These are phyloP conservation scores for Eruca vesicaria DNA, from an alignment of 441 rosid genomes.

Conservation along the genomic window DNA sequence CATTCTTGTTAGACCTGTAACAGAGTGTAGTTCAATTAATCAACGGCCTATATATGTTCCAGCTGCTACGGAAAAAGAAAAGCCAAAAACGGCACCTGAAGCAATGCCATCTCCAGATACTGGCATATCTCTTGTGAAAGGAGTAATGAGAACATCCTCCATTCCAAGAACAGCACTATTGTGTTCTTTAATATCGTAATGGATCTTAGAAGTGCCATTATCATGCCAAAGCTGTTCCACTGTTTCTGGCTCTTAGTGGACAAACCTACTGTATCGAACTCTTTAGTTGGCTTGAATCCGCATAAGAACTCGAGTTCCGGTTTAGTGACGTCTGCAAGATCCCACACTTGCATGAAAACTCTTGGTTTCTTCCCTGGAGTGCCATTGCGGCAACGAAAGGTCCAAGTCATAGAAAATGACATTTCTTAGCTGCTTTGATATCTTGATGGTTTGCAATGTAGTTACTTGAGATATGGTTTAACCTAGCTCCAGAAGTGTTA, in stretches of 20 bases:
- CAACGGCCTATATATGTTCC: too few relatives aligned
- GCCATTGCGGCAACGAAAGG: too few relatives aligned
- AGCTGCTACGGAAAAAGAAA: too few relatives aligned
- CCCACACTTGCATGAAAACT: constrained; percentile 72
- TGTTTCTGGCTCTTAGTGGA: constrained; percentile 58
- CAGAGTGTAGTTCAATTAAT: too few relatives aligned
- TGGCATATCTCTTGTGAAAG: constrained; percentile 79
- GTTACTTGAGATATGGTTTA: too few relatives aligned
- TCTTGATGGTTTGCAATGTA: too few relatives aligned
- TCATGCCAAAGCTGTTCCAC: constrained; percentile 78
- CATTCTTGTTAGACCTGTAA: too few relatives aligned
- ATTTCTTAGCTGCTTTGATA: too few relatives aligned
- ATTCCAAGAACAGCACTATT: constrained; percentile 71
- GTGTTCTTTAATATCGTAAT: constrained; percentile 75
- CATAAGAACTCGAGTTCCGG: constrained; percentile 91
- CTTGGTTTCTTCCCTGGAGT: constrained; percentile 62
- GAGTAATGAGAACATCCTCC: constrained; percentile 86
- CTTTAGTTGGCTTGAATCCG: constrained; percentile 67
- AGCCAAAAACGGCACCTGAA: constrained; percentile 60
- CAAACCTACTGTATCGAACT: constrained; percentile 71
- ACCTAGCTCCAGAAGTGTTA: too few relatives aligned
- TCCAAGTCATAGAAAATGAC: too few relatives aligned
- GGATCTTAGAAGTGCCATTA: constrained; percentile 87
- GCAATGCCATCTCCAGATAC: constrained; percentile 91
- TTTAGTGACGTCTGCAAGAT: constrained; percentile 75